phyloP scores from a whole-genome alignment of 306 rosid genomes.

The Gastrolobium bilobum region DNA sequence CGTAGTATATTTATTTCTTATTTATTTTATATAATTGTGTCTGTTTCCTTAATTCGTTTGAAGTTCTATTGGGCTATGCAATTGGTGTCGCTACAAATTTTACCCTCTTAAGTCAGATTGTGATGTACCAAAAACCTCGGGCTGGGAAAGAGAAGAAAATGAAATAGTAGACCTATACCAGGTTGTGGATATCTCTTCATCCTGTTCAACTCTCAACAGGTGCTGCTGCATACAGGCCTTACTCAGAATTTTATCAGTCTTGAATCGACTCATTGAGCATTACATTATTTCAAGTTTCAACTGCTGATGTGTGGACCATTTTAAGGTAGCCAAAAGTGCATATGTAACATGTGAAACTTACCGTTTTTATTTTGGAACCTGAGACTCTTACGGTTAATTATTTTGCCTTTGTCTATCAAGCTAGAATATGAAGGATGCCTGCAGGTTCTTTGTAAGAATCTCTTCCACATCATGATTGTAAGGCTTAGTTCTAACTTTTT shows the following conservation, averaged over 20 bases:
- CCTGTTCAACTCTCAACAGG: conserved; percentile 42
- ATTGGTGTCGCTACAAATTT: conserved; percentile 81
- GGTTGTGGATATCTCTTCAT: conserved; percentile 25
- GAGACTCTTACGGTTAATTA: conserved; percentile 5
- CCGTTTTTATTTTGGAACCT: conserved; percentile 21
- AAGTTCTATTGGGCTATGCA: conserved; percentile 87
- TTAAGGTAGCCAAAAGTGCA: conserved; percentile 23
- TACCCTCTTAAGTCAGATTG: conserved; percentile 82
- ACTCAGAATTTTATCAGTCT: conserved; percentile 15
- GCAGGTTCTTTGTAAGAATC: conserved; percentile 34
- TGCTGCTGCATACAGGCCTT: conserved; percentile 17
- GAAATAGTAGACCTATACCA: conserved; percentile 50
- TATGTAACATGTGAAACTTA: conserved; percentile 27
- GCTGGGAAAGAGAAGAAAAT: conserved; percentile 79
- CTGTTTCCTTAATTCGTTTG: conserved; percentile 59
- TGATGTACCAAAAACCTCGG: conserved; percentile 69
- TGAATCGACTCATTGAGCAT: conserved; percentile 27
- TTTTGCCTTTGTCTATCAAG: conserved; percentile 1
- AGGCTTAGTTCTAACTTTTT: conserved; percentile 2
- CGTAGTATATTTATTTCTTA: background rate
- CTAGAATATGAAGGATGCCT: conserved; percentile 28
- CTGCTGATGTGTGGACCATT: conserved; percentile 31
- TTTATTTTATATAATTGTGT: background rate
- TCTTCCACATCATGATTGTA: background rate
- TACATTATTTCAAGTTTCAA: conserved; percentile 18